Conservation (phyloP, 306 rosid species). For the Vigna radiata region DNA sequence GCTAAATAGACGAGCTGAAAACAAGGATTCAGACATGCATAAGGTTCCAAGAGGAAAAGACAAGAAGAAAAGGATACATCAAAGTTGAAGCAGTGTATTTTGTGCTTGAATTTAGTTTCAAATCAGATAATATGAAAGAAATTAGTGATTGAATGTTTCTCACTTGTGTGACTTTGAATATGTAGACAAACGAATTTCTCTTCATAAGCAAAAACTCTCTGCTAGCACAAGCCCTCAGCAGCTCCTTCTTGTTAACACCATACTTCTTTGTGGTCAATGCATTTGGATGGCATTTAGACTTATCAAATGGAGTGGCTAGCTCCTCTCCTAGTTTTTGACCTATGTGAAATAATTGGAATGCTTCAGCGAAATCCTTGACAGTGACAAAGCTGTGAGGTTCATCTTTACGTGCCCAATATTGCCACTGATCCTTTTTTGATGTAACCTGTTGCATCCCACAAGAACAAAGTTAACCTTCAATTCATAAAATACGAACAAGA, state of each 20-base stretch:
- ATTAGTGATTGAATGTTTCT: conserved; percentile 44
- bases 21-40: conserved; percentile 24
- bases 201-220: conserved; percentile 90
- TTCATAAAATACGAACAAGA: background rate
- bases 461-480: conserved; percentile 26
- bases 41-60: conserved; percentile 8
- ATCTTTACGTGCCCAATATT: conserved; percentile 75
- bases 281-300: conserved; percentile 66
- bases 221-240: conserved; percentile 71
- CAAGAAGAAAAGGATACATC: background rate
- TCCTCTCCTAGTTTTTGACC: conserved; percentile 85
- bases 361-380: conserved; percentile 70
- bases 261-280: conserved; percentile 71
- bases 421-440: conserved; percentile 78
- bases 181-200: conserved; percentile 79
- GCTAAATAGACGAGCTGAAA: conserved; percentile 74
- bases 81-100: background rate
- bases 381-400: conserved; percentile 75
- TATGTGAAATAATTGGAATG: conserved; percentile 70
- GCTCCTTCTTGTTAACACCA: conserved; percentile 72
- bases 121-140: conserved; percentile 3
- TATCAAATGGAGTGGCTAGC: conserved; percentile 72
- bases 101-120: background rate
- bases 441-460: conserved; percentile 50
- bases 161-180: conserved; percentile 75